phyloP scores from a whole-genome alignment of 1,284 basidiomycete genomes.

The Papiliotrema terrestris region DNA sequence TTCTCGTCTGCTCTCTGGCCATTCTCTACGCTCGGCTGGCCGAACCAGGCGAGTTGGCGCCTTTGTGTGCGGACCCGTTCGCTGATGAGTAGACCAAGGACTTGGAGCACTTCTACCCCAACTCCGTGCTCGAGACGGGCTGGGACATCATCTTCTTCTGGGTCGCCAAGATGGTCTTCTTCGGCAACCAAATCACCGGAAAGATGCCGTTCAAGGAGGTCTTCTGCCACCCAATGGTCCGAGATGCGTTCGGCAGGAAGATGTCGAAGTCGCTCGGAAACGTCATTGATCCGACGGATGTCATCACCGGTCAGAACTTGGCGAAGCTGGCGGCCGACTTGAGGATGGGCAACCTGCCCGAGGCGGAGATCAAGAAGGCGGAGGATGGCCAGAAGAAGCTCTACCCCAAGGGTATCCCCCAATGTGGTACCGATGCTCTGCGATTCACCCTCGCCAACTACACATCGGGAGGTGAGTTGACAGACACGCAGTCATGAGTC shows the following conservation, averaged over 20 bases:
- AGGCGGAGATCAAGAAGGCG: constrained; percentile 88
- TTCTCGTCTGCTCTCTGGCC: constrained; percentile 99
- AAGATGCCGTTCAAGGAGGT: constrained; percentile 95
- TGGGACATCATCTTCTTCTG: constrained; percentile 99
- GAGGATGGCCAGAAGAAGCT: constrained; percentile 97
- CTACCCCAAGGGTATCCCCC: constrained; percentile 97
- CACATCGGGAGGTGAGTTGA: constrained; percentile 65
- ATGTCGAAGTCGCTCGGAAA: constrained; percentile 99
- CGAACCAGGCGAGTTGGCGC: constrained; percentile 63
- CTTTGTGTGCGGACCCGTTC: background rate
- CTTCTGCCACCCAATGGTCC: constrained; percentile 98
- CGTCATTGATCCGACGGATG: constrained; percentile 95
- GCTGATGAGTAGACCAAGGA: constrained; percentile 60
- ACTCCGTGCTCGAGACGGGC: constrained; percentile 88
- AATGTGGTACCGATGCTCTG: constrained; percentile 96
- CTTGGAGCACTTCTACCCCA: constrained; percentile 78
- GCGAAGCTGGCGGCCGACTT: constrained; percentile 85
- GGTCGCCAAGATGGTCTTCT: constrained; percentile 97
- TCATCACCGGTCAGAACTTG: constrained; percentile 82
- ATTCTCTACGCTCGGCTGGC: constrained; percentile 98
- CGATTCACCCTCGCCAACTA: constrained; percentile 95
- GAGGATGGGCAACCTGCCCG: constrained; percentile 86
- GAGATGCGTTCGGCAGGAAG: constrained; percentile 96
- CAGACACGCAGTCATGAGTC: background rate
- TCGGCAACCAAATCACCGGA: constrained; percentile 85